Evolutionary conservation across 495 filamentous ascomycete genomes (phyloP).

Genomic region (Aspergillus steynii): DNA sequence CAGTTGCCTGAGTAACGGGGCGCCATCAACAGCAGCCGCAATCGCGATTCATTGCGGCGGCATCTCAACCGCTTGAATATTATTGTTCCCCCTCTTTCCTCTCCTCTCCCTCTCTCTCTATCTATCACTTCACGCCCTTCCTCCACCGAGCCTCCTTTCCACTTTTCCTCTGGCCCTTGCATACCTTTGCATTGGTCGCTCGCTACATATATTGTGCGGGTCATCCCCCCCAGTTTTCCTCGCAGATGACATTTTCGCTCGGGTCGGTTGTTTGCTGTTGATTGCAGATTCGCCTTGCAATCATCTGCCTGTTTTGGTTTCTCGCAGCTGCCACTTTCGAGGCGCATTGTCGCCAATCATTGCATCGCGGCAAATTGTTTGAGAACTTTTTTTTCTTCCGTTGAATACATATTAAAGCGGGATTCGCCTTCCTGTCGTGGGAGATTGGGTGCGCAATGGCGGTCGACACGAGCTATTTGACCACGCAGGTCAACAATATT

Average conservation of each 20-base stretch:
- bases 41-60: slow-evolving; percentile 15
- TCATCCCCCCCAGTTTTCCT: slow-evolving; percentile 12
- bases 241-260: slow-evolving; percentile 21
- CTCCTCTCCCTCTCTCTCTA: slow-evolving; percentile 1
- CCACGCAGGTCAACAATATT: slow-evolving; percentile 91
- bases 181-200: slow-evolving; percentile 17
- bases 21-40: slow-evolving; percentile 27
- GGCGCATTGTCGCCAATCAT: slow-evolving; percentile 22
- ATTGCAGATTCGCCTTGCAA: slow-evolving; percentile 18
- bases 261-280: slow-evolving; percentile 20
- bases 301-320: slow-evolving; percentile 12
- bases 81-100: slow-evolving; percentile 16
- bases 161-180: slow-evolving; percentile 22
- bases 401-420: slow-evolving; percentile 4
- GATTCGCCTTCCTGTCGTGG: slow-evolving; percentile 26
- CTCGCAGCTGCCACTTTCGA: slow-evolving; percentile 19
- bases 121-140: background rate
- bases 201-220: slow-evolving; percentile 24
- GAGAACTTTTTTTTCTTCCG: slow-evolving; percentile 14
- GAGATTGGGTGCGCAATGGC: slow-evolving; percentile 52
- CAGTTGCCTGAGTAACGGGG: slow-evolving; percentile 35
- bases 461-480: slow-evolving; percentile 89
- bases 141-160: slow-evolving; percentile 2
- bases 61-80: background rate
- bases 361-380: slow-evolving; percentile 17